phyloP scores from a whole-genome alignment of 2,329 filamentous ascomycete species.

The Mycocentrospora acerina region DNA sequence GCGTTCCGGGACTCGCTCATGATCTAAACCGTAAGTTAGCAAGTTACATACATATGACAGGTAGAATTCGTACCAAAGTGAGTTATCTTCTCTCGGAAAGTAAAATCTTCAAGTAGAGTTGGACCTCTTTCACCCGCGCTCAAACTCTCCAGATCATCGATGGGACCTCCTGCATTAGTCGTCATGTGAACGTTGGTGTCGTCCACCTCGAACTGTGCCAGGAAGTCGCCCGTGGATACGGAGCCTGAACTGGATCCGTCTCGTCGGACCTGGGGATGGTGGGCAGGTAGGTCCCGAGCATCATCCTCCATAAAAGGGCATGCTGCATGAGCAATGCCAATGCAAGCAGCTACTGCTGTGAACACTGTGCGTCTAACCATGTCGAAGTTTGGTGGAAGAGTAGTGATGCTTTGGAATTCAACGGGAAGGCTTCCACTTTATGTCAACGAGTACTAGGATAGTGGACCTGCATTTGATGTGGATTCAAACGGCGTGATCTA shows the following conservation, averaged over 20 bases:
- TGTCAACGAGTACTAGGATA: no score
- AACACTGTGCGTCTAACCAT: slow-evolving; percentile 29
- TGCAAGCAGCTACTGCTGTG: slow-evolving; percentile 26
- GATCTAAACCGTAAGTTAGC: slow-evolving; percentile 28
- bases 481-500: no score
- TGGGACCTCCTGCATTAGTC: slow-evolving; percentile 67
- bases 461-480: no score
- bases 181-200: slow-evolving; percentile 50
- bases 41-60: neutral
- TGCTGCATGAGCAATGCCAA: slow-evolving; percentile 23
- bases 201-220: slow-evolving; percentile 41
- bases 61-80: slow-evolving; percentile 13
- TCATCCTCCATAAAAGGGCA: slow-evolving; percentile 42
- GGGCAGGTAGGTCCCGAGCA: slow-evolving; percentile 27
- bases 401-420: neutral
- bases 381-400: slow-evolving; percentile 7
- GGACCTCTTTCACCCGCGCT: slow-evolving; percentile 68
- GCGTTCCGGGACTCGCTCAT: slow-evolving; percentile 61
- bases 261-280: slow-evolving; percentile 32
- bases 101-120: slow-evolving; percentile 70
- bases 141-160: slow-evolving; percentile 66
- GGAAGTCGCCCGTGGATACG: slow-evolving; percentile 34
- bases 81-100: slow-evolving; percentile 65
- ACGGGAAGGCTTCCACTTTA: slow-evolving; percentile 12
- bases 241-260: slow-evolving; percentile 15